Evolutionary conservation across 805 yeast species (phyloP).

Genomic region (Ogataea degrootiae): DNA sequence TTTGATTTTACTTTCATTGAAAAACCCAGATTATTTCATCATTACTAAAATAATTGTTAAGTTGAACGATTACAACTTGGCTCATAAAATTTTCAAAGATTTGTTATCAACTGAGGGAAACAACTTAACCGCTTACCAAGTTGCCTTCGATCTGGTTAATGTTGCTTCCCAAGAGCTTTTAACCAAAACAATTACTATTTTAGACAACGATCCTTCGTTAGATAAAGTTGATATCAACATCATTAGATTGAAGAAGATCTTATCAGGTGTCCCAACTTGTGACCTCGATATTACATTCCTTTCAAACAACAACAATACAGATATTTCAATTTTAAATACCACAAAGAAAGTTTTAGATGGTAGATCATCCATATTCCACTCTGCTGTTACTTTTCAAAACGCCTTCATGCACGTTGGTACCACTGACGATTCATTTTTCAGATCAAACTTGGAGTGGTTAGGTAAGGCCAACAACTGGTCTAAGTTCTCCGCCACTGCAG

Average conservation of each 20-base stretch:
- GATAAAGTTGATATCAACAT: constrained; percentile 26
- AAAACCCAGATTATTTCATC: constrained; percentile 74
- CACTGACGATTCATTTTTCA: constrained; percentile 87
- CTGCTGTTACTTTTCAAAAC: constrained; percentile 91
- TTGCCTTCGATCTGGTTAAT: constrained; percentile 90
- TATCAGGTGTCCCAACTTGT: constrained; percentile 91
- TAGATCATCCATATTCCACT: constrained; percentile 88
- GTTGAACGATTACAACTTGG: constrained; percentile 70
- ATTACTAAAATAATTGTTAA: constrained; percentile 84
- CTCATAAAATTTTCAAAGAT: constrained; percentile 61
- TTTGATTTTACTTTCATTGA: constrained; percentile 49
- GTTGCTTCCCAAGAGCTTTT: constrained; percentile 89
- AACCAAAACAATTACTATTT: constrained; percentile 44
- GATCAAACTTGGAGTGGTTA: constrained; percentile 90
- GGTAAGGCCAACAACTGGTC: constrained; percentile 99
- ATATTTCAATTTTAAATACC: constrained; percentile 72
- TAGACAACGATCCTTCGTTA: constrained; percentile 28
- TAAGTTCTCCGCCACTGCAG: constrained; percentile 95
- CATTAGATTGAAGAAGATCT: constrained; percentile 56
- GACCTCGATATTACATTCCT: constrained; percentile 88
- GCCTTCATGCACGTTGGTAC: constrained; percentile 97
- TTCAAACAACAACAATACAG: constrained; percentile 82
- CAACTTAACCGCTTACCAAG: constrained; percentile 73
- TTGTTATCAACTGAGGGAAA: constrained; percentile 35
- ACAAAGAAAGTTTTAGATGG: constrained; percentile 83